Conservation (phyloP, 306 rosid genomes). For the Prunus davidiana region DNA sequence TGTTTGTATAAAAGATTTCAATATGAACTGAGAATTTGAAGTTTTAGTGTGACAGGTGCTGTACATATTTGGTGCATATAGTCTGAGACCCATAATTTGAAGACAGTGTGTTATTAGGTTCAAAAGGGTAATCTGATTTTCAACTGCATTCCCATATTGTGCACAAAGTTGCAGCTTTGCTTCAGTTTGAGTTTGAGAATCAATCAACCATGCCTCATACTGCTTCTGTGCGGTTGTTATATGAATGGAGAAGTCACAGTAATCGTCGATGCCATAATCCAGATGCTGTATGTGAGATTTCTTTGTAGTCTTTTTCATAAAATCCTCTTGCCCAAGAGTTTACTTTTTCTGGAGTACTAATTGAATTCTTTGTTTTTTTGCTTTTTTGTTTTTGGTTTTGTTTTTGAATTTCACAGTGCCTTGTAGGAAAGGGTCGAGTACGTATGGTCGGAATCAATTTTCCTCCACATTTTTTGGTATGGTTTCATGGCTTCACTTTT, state of each 20-base stretch:
- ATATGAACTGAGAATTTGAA: not conserved
- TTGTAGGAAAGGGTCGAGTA: conserved; percentile 46
- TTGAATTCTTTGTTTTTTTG: not conserved
- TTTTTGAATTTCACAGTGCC: conserved; percentile 36
- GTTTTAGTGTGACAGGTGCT: conserved; percentile 3
- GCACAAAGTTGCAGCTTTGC: conserved; percentile 27
- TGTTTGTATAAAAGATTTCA: not conserved
- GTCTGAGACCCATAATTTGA: conserved; percentile 4
- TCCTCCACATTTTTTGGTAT: conserved; percentile 66
- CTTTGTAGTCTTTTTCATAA: not conserved
- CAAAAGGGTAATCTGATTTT: conserved; percentile 15
- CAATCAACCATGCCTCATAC: conserved; percentile 48
- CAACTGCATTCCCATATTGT: conserved; percentile 12
- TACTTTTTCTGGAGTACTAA: not conserved
- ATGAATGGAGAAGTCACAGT: conserved; percentile 39
- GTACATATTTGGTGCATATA: not conserved
- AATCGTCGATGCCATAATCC: conserved; percentile 34
- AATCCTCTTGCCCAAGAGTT: not conserved
- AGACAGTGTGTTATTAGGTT: conserved; percentile 10
- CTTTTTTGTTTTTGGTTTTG: not conserved
- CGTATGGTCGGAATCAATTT: conserved; percentile 55
- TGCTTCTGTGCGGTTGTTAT: conserved; percentile 55
- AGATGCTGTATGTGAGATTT: conserved; percentile 47
- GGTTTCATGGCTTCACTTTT: conserved; percentile 22
- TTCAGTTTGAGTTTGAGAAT: conserved; percentile 13